Evolutionary conservation across 495 filamentous ascomycete genomes (phyloP), one percentile per base, ranked within the genome.

Genomic region (Lophiostoma macrostomum): DNA sequence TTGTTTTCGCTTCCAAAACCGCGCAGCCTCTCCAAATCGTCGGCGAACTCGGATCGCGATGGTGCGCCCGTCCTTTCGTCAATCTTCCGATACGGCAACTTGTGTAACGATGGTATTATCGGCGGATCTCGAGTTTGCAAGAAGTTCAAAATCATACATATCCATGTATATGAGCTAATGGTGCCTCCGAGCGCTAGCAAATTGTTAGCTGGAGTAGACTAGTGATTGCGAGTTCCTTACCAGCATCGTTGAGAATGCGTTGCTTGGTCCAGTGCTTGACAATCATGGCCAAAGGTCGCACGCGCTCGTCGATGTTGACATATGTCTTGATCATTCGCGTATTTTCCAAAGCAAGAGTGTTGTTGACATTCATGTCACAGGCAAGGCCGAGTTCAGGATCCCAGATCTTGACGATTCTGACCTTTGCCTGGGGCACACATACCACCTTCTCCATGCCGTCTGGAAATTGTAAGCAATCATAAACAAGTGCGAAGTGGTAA

Each of bases 361-460:
- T 98, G 72, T 98, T 98, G 71, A 97, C 90, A 52, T 97, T 98
- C 86, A 98, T 93, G 66, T 98, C 93, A 60, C 90, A 96, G n/a
- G 90, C 86, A 51, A 98, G 74, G 30, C 80, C 72, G 20, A 96
- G 76, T 68, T 96, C 90, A 0, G 93, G 94, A 65, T 98, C 93
- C 91, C 91, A 97, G 39, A 96, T 91, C 72, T 97, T 98, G 45
- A 98, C 93, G 58, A 98, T 98, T 8, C 94, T 91, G 13, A 98
- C 94, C 68, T 96, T 96, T 12, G 93, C 93, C 31, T 86, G 86
- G 19, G 87, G 86, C 5, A 97, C 86, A 64, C 93, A 98, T 31
- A 95, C 85, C 7, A 98, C 90, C 56, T 84, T 85, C 69, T 96
- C 77, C 93, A 98, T 98, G 46, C 93, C 93, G 73, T 90, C 91